Base-by-base conservation (phyloP, 805 yeast species). In the Isabelozyma heimii region DNA sequence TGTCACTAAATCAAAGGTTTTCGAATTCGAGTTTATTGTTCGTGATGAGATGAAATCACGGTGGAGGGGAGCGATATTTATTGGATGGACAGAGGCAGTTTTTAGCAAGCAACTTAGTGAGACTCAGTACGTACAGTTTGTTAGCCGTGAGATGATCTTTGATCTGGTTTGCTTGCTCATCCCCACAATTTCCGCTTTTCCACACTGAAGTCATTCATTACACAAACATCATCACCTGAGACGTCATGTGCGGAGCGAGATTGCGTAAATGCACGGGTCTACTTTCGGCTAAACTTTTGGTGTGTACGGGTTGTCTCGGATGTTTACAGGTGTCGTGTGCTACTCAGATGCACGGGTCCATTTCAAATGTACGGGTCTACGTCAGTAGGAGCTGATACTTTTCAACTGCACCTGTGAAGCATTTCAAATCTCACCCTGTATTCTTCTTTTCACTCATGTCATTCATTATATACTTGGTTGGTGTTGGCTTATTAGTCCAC, bases 401-500 rank as follows among this genome's bases (percentile, higher is more conserved):
- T 20, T 20, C 24, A 20, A 20, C 6, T 20, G 24, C 24, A 20
- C 24, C 6, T 20, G 24, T 20, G 6, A 20, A 20, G 24, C 24
- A 5, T 20, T 20, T 6, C 24, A 20, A 20, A 6, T 2, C 24
- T 20, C 24, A 20, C 24, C 35, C 35, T 30, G 35, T 30, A 6
- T 13, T 10, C 8, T 30, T 10, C 35, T 9, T 1, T 10, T 20
- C 6, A 6, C 24, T 13, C 10, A 30, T 30, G 35, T 30, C 35
- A 13, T 30, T 30, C n/a, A 8, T 42, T 30, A 28, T 47, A 6
- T 59, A 58, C 42, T 37, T 53, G 6, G 38, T 60, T 6, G 66
- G 65, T 2, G 16, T 49, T 13, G 39, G 51, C 6, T 37, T 62
- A 8, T 65, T 81, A 37, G 44, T 70, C 1, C 84, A 82, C 57